A percentile compares a stretch with the other conserved stretches of the same genome.
These are phyloP conservation scores for Aegilops bicornis DNA, from an alignment of 176 grass and related monocot genomes.

Conservation along the genomic window DNA sequence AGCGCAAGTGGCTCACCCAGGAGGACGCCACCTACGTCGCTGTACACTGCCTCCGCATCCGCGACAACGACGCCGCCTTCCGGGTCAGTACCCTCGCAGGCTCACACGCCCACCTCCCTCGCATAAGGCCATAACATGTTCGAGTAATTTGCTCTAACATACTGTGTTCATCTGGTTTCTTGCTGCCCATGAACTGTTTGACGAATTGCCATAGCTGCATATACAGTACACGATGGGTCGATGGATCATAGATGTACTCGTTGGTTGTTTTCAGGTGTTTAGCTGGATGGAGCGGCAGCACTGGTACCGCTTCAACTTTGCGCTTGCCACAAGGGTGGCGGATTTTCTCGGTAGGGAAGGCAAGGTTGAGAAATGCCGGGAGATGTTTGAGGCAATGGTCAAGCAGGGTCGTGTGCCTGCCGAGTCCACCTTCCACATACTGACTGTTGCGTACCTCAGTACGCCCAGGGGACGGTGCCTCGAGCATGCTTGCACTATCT, in stretches of 20 bases:
- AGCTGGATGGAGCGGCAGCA: conserved; percentile 89
- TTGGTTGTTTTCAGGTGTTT: conserved; percentile 70
- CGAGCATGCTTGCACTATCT: conserved; percentile 81
- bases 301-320: conserved; percentile 92
- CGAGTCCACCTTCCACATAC: conserved; percentile 91
- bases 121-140: conserved; percentile 14
- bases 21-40: conserved; percentile 86
- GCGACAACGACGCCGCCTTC: conserved; percentile 87
- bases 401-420: conserved; percentile 79
- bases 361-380: conserved; percentile 75
- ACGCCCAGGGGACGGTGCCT: conserved; percentile 47
- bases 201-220: conserved; percentile 11
- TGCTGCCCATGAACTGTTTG: conserved; percentile 21
- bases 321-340: conserved; percentile 68
- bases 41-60: conserved; percentile 86
- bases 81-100: conserved; percentile 46
- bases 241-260: conserved; percentile 23
- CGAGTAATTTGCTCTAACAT: not conserved
- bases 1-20: conserved; percentile 90
- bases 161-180: not conserved
- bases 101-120: not conserved
- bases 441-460: conserved; percentile 83
- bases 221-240: conserved; percentile 1
- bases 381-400: conserved; percentile 71
- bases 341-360: conserved; percentile 88